phyloP scores from a whole-genome alignment of 176 grass and related monocot species.

The Urochloa ruziziensis region DNA sequence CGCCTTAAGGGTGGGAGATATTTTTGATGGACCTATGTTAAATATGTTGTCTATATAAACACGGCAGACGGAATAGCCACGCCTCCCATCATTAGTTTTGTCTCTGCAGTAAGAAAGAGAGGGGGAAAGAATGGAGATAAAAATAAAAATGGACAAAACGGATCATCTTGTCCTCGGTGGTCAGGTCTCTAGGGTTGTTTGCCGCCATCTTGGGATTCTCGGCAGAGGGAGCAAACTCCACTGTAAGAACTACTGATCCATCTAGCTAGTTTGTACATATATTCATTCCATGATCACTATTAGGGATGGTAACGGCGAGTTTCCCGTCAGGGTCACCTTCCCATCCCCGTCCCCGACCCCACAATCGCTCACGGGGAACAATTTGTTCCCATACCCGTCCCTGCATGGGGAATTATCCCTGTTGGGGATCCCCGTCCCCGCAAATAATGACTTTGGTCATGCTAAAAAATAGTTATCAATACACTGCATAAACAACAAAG shows the following conservation, averaged over 20 bases:
- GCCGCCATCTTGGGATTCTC: neutral
- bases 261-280: neutral
- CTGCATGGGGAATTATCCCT: no score
- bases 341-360: no score
- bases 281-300: neutral
- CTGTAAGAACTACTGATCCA: neutral
- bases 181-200: slow-evolving; percentile 10
- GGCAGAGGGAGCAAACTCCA: neutral
- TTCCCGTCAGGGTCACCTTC: no score
- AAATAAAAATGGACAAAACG: neutral
- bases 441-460: no score
- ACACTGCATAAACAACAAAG: no score
- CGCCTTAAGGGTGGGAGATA: no score
- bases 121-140: neutral
- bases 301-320: no score
- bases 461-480: no score
- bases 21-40: no score
- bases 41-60: neutral
- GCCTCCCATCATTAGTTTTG: neutral
- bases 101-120: neutral
- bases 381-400: no score
- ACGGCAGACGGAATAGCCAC: neutral
- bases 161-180: slow-evolving; percentile 8
- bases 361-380: no score
- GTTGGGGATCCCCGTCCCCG: no score